Conservation (phyloP, 2,329 filamentous ascomycete species). For the Fusarium sp. region DNA sequence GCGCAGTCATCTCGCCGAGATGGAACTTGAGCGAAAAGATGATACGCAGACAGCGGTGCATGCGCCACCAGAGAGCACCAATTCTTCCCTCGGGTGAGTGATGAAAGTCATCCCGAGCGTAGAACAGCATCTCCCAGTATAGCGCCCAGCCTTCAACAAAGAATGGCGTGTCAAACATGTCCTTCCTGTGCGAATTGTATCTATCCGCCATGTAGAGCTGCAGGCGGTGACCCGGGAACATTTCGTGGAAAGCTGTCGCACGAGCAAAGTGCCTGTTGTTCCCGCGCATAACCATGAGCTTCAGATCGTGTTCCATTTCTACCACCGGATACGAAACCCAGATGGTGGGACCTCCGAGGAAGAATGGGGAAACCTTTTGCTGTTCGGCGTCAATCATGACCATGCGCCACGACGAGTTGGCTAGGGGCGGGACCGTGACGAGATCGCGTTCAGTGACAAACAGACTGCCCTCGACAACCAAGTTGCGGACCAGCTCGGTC, state of each 20-base stretch:
- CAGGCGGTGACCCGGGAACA: conserved; percentile 31
- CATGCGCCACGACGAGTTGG: conserved; percentile 42
- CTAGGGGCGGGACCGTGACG: conserved; percentile 20
- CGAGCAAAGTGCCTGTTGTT: conserved; percentile 36
- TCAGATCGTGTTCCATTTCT: conserved; percentile 33
- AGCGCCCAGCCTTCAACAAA: conserved; percentile 38
- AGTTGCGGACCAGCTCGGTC: conserved; percentile 20
- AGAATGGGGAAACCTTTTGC: conserved; percentile 30
- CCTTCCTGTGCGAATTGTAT: conserved; percentile 32
- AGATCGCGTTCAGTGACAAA: conserved; percentile 38
- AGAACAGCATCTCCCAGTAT: conserved; percentile 41
- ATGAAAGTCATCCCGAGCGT: conserved; percentile 31
- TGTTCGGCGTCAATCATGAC: conserved; percentile 33
- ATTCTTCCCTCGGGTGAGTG: conserved; percentile 31
- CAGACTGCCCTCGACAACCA: conserved; percentile 34
- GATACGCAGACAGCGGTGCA: conserved; percentile 35
- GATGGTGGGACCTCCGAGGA: conserved; percentile 29
- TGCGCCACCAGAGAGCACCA: conserved; percentile 38
- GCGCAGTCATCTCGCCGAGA: conserved; percentile 35
- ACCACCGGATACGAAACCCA: conserved; percentile 32
- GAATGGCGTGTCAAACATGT: conserved; percentile 34
- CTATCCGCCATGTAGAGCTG: conserved; percentile 40
- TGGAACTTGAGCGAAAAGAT: conserved; percentile 33
- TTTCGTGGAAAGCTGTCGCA: conserved; percentile 33
- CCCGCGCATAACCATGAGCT: conserved; percentile 39